Evolutionary conservation across 306 rosid species (phyloP).

Genomic region (Cucumis cinereus): DNA sequence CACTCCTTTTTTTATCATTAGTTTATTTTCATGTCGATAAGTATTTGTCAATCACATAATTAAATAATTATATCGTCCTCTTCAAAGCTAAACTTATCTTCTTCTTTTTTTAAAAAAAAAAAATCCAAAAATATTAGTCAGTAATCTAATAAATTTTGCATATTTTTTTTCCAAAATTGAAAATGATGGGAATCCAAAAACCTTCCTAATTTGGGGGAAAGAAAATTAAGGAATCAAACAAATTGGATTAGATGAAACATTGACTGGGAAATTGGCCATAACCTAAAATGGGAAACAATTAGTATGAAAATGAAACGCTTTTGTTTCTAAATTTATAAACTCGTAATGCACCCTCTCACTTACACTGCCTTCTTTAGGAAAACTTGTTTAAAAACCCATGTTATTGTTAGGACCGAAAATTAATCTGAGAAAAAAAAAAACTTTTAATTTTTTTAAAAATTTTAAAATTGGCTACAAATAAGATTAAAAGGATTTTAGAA

Average conservation of each 20-base stretch:
- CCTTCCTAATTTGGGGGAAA: not conserved
- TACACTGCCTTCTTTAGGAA: not conserved
- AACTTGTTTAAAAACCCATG: too few species aligned
- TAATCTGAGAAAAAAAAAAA: too few species aligned
- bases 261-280: not conserved
- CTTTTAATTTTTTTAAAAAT: too few species aligned
- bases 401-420: too few species aligned
- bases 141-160: not conserved
- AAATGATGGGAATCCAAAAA: not conserved
- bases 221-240: not conserved
- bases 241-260: not conserved
- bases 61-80: not conserved
- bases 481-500: too few species aligned
- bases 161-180: not conserved
- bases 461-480: too few species aligned
- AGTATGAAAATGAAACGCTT: not conserved
- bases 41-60: not conserved
- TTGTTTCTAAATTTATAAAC: not conserved
- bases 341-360: not conserved
- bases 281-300: not conserved
- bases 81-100: not conserved
- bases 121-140: too few species aligned
- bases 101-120: too few species aligned
- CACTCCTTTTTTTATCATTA: not conserved
- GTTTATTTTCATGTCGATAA: not conserved